Conservation (phyloP, 2,329 filamentous ascomycete species). For the Capronia epimyces region DNA sequence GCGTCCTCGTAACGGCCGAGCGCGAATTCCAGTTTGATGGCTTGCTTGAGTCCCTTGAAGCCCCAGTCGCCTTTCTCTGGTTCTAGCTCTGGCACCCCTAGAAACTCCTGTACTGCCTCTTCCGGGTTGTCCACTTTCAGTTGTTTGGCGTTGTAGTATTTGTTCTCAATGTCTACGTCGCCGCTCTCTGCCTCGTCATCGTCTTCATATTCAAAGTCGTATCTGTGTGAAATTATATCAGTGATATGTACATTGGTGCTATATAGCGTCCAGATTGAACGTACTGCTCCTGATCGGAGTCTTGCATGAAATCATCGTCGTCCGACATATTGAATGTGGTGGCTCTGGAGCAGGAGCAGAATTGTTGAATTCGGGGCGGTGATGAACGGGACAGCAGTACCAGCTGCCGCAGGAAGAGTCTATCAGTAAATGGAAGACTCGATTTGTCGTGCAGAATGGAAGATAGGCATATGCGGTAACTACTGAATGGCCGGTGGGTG, state of each 20-base stretch:
- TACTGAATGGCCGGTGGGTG: no score
- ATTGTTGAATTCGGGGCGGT: no score
- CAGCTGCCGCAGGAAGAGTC: not conserved
- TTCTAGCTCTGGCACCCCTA: slow-evolving; percentile 79
- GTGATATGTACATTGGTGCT: not conserved
- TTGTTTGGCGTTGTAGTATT: slow-evolving; percentile 99
- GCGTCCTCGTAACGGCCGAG: slow-evolving; percentile 84
- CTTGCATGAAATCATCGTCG: slow-evolving; percentile 90
- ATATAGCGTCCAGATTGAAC: no score
- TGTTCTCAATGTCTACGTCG: slow-evolving; percentile 96
- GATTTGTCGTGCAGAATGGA: not conserved
- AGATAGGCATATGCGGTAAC: not conserved
- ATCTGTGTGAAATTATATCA: slow-evolving; percentile 44
- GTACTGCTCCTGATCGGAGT: slow-evolving; percentile 79
- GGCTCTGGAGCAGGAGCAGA: not conserved
- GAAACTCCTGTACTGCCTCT: slow-evolving; percentile 84
- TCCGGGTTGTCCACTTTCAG: slow-evolving; percentile 81
- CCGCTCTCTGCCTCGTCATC: slow-evolving; percentile 82
- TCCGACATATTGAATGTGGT: slow-evolving; percentile 59
- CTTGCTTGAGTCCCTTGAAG: slow-evolving; percentile 96
- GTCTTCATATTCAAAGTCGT: slow-evolving; percentile 97
- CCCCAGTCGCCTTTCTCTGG: slow-evolving; percentile 96
- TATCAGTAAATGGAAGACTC: not conserved
- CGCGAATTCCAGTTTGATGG: slow-evolving; percentile 94
- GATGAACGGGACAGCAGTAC: no score